A percentile compares a stretch with the other conserved stretches of the same genome.
phyloP scores from a whole-genome alignment of 2,329 filamentous ascomycete genomes.

The Alternaria novae-zelandiae region DNA sequence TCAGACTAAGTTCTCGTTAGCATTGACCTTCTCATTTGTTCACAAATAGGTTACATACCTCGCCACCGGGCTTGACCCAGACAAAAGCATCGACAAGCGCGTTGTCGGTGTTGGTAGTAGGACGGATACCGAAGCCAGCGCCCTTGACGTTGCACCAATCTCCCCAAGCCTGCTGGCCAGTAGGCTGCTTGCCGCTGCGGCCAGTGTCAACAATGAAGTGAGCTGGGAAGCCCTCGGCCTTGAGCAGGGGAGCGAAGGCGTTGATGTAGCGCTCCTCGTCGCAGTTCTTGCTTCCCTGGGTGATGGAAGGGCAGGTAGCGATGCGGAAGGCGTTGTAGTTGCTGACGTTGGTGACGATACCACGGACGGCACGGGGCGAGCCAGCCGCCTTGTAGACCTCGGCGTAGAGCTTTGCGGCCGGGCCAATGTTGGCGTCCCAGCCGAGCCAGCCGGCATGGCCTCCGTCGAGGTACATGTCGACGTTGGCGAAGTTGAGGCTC shows the following conservation, averaged over 20 bases:
- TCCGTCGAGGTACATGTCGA: conserved; percentile 69
- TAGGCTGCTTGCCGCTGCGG: conserved; percentile 68
- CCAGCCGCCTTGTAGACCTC: conserved; percentile 56
- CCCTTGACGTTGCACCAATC: conserved; percentile 72
- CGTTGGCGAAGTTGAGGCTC: conserved; percentile 65
- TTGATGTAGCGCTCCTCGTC: conserved; percentile 62
- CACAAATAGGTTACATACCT: conserved; percentile 29
- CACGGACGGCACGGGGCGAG: conserved; percentile 56
- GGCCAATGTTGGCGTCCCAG: conserved; percentile 65
- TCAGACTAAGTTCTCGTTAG: conserved; percentile 39
- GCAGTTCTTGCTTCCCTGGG: conserved; percentile 56
- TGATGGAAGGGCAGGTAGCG: conserved; percentile 53
- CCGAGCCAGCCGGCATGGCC: conserved; percentile 70
- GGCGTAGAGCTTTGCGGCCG: conserved; percentile 58
- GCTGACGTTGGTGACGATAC: conserved; percentile 63
- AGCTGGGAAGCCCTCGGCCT: conserved; percentile 56
- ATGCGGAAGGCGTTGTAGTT: conserved; percentile 65
- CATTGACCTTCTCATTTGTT: neutral
- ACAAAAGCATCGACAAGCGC: conserved; percentile 69
- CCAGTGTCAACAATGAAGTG: conserved; percentile 61
- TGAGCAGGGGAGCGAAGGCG: conserved; percentile 58
- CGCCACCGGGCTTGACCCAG: conserved; percentile 72
- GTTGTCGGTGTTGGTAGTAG: conserved; percentile 67
- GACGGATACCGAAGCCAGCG: conserved; percentile 70
- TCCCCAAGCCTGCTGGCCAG: conserved; percentile 63